Evolutionary conservation across 2,329 filamentous ascomycete species (phyloP), one percentile per base, ranked within the genome.

Genomic region (Ophiostoma ips): DNA sequence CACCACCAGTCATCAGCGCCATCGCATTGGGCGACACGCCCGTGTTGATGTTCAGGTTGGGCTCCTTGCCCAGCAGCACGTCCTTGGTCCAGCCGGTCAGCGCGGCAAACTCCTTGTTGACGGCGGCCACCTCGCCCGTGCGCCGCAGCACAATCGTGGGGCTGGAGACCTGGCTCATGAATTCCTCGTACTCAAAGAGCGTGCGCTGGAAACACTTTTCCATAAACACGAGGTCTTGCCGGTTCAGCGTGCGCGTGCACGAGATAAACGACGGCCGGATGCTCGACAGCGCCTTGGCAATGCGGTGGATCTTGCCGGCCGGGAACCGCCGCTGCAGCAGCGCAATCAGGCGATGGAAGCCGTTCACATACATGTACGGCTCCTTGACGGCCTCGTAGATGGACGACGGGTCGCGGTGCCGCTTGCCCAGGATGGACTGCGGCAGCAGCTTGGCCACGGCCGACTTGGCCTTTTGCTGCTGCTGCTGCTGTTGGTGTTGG

Each of bases 161-260:
- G 4, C 88, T 94, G 36, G 87, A 87, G 53, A 84, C 87, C 55
- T 87, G 81, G 51, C 86, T 81, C 70, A 95, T 84, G 57, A 94
- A 92, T 56, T 94, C 87, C 62, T 96, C 87, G 60, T 94, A 94
- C 62, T 95, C 88, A 61, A 88, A 87, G 11, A 96, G 72, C 0
- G 87, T 94, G 35, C 92, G 79, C 65, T 98, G 92, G 62, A 96
- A 87, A 60, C 86, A 94, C 67, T 94, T 94, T 64, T 98, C 92
- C 84, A 95, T 95, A 64, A 96, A 95, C 19, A 98, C 81, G 28
- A 96, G 71, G 64, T 98, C 92, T 59, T 92, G 83, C 16, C 82
- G 74, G 56, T 87, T 89, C 53, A 96, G 71, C n/a, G 87, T 88
- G 60, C 86, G 85, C 18, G 87, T 94, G 55, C 87, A 94, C 11